These are phyloP conservation scores for Alternaria incomplexa DNA, from an alignment of 2,329 filamentous ascomycete genomes.

Conservation along the genomic window DNA sequence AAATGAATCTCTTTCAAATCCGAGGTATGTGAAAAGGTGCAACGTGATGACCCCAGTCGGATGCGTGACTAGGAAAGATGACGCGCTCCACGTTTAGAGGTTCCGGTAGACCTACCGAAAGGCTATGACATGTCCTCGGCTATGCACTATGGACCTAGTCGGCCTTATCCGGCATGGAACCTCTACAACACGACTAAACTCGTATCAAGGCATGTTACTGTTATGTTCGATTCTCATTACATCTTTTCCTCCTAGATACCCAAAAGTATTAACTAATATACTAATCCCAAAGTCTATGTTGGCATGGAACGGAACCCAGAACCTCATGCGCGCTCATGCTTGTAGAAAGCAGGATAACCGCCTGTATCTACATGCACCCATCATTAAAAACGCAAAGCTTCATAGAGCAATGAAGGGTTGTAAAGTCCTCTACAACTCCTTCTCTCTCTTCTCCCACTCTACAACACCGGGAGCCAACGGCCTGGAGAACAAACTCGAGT, in stretches of 20 bases:
- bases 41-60: accelerated
- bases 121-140: background rate
- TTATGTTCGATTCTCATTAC: background rate
- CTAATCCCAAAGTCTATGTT: constrained; percentile 1
- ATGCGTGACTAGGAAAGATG: background rate
- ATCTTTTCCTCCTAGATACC: background rate
- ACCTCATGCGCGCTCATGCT: background rate
- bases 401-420: background rate
- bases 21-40: background rate
- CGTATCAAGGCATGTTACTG: background rate
- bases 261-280: background rate
- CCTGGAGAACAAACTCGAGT: constrained; percentile 58
- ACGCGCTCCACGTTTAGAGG: background rate
- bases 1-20: accelerated
- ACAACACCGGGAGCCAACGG: constrained; percentile 61
- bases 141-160: background rate
- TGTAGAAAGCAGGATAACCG: background rate
- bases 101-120: background rate
- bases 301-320: background rate
- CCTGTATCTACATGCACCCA: constrained; percentile 13
- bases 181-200: background rate
- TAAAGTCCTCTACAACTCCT: constrained; percentile 24
- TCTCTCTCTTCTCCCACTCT: constrained; percentile 72
- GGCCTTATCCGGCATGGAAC: background rate
- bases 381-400: constrained; percentile 10